Evolutionary conservation across 441 rosid species (phyloP).

Genomic region (Bruguiera hainesii): DNA sequence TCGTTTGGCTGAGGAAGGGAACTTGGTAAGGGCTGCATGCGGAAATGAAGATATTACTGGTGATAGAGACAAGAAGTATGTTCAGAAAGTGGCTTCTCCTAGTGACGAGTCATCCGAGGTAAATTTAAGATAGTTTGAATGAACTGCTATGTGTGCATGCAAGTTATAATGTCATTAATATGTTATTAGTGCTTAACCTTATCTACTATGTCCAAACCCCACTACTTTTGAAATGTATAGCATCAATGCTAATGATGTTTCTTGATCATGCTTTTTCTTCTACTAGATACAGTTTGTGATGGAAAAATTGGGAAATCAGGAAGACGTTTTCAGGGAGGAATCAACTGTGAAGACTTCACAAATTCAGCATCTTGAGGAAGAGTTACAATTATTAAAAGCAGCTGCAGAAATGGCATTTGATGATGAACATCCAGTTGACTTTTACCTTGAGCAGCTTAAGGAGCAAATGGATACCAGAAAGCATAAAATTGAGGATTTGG

Average conservation of each 20-base stretch:
- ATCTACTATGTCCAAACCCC: too few species aligned
- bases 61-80: slow-evolving; percentile 12
- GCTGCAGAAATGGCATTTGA: slow-evolving; percentile 57
- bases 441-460: slow-evolving; percentile 48
- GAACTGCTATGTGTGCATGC: background rate
- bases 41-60: slow-evolving; percentile 23
- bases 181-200: too few species aligned
- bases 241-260: slow-evolving; percentile 4
- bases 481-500: slow-evolving; percentile 37
- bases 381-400: slow-evolving; percentile 48
- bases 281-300: slow-evolving; percentile 33
- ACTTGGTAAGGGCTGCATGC: slow-evolving; percentile 21
- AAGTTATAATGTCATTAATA: too few species aligned
- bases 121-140: slow-evolving; percentile 16
- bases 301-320: slow-evolving; percentile 30
- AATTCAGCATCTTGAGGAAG: slow-evolving; percentile 42
- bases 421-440: slow-evolving; percentile 40
- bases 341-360: slow-evolving; percentile 38
- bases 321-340: slow-evolving; percentile 31
- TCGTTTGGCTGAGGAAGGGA: slow-evolving; percentile 22
- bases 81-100: slow-evolving; percentile 15
- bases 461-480: slow-evolving; percentile 40
- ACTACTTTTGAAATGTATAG: too few species aligned
- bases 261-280: slow-evolving; percentile 19
- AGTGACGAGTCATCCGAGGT: slow-evolving; percentile 34